Evolutionary conservation across 768 basidiomycete genomes (phyloP), one percentile per base, ranked within the genome.

Genomic region (Hirschioporus abietinus): DNA sequence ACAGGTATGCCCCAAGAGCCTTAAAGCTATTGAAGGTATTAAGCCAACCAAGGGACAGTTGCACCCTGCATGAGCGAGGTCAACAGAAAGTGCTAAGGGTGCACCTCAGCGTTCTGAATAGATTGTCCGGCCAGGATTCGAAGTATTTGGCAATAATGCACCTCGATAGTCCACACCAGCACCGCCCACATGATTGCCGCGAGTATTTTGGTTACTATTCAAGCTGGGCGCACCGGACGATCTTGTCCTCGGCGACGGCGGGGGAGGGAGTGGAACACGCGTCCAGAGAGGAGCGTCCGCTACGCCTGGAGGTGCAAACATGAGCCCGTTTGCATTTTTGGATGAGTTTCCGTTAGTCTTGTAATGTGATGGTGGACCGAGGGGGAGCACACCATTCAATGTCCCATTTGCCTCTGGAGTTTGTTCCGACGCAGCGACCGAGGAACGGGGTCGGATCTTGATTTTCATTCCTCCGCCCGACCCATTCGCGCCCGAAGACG

Each of bases 101-200:
- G 35, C 20, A 27, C 30, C 10, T 66, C 35, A 64, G 27, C 62
- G 35, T 35, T 64, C 25, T 26, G 66, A 64, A 52, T 66, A 66
- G 52, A 67, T 24, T 60, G 73, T 23, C 68, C 63, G 36, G 30
- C 26, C 24, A 6, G 63, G 35, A 61, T 64, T 64, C 15, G 30
- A 15, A 15, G 63, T 8, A 18, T 52, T 64, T 27, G 23, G 25
- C 17, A 18, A 64, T 8, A 24, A 20, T 18, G 24, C 23, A 25
- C 35, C 35, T 64, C 24, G 63, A 15, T 35, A 27, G 18, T 64
- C 27, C 24, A 34, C 15, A 34, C 60, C 60, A 23, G 17, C 23
- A 15, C 60, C 60, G 23, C 23, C 17, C 17, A 18, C 25, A 25
- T 24, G 12, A 61, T 17, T 23, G 15, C 12, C 9, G 15, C 18